Base-by-base conservation (phyloP, 23 red algal genomes). In the Pyropia yezoensis region DNA sequence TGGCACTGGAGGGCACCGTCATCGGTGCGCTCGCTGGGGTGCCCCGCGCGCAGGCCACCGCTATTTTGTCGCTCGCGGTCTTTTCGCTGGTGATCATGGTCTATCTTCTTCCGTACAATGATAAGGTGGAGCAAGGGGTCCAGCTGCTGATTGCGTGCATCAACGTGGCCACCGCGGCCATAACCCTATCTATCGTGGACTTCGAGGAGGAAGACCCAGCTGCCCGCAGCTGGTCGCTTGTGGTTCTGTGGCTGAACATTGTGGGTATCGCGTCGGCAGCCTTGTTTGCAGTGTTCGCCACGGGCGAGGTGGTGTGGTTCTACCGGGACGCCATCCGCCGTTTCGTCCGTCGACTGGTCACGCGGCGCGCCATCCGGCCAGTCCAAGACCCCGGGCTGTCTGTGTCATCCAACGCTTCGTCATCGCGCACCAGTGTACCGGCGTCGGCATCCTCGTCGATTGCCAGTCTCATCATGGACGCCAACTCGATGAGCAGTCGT, bases 211-310 rank as follows among this genome's bases (percentile, higher is more conserved):
- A 25, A 29, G 24, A 61, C 12, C 57, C 24, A 12, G 57, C 57
- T 11, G 24, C 57, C 12, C 57, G 57, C 24, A 27, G 57, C 24
- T 61, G 24, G 57, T 61, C 57, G 9, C 57, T 27, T 25, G 29
- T 29, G 57, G 29, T 61, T 12, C 57, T 61, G 24, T 27, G 24
- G 24, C 57, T 61, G 3, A 61, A 61, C 57, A 29, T 61, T 61
- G 12, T 9, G 11, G 57, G 24, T 1, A 61, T 61, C 57, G 24
- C 24, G 11, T 61, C 12, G 57, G 57, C 57, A 1, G 57, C 29
- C 24, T 11, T 61, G 4, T 61, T 61, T 13, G 57, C 29, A 8
- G 24, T 61, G 57, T 61, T 25, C 9, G 29, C 57, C 11, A 14
- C 29, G 11, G 24, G 24, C 3, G 57, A 61, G 57, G 57, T 25